Conservation (phyloP, 2,329 filamentous ascomycete species). For the Botrytis paeoniae region DNA sequence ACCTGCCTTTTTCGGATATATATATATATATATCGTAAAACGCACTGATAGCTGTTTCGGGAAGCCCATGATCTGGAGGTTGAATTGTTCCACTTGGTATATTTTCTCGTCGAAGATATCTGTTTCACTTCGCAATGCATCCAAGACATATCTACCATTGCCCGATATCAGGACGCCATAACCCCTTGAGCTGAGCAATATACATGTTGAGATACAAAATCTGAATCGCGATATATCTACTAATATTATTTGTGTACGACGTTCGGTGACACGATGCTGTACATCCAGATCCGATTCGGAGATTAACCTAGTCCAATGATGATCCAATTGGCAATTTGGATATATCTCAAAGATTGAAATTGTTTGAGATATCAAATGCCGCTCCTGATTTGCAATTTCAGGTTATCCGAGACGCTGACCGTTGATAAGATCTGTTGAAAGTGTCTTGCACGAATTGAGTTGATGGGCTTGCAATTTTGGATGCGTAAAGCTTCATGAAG, state of each 20-base stretch:
- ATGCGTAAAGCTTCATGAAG: background rate
- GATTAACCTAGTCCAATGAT: background rate
- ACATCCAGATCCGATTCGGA: background rate
- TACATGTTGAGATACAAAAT: background rate
- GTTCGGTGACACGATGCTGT: background rate
- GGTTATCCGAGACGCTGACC: background rate
- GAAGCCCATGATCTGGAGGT: background rate
- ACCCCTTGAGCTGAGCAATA: background rate
- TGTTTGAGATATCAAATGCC: background rate
- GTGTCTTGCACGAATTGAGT: background rate
- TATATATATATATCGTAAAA: background rate
- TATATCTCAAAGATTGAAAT: background rate
- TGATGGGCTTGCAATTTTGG: background rate
- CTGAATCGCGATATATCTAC: background rate
- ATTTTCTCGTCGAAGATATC: background rate
- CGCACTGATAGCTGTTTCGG: background rate
- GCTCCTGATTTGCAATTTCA: background rate
- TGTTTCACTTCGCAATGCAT: background rate
- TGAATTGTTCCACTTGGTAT: background rate
- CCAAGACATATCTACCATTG: background rate
- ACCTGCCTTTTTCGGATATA: background rate
- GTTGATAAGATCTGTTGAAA: background rate
- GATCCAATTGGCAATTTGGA: background rate
- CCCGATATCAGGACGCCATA: too few species aligned
- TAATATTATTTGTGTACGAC: background rate